Percentiles rank a stretch among this genome's conserved stretches.
These are phyloP conservation scores for Sparassis latifolia DNA, from an alignment of 1,284 basidiomycete genomes.

Conservation along the genomic window DNA sequence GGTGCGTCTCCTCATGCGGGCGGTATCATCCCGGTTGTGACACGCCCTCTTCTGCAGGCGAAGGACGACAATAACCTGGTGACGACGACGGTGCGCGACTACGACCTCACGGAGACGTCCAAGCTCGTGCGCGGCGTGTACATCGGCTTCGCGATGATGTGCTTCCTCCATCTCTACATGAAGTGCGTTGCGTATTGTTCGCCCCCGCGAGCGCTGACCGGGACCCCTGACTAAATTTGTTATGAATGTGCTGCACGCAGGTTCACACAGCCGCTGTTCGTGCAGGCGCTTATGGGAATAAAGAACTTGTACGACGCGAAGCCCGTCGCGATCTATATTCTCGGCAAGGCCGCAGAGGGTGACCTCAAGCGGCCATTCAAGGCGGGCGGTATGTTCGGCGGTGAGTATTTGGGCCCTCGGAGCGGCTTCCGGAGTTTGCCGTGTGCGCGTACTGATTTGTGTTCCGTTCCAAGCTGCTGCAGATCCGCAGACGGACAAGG, in stretches of 20 bases:
- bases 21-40: not conserved
- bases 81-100: constrained; percentile 91
- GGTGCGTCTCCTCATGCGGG: constrained; percentile 31
- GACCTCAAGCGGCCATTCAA: constrained; percentile 93
- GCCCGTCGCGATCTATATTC: constrained; percentile 70
- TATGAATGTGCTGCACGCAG: constrained; percentile 14
- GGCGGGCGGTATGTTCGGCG: constrained; percentile 60
- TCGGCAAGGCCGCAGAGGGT: constrained; percentile 74
- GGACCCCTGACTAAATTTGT: not conserved
- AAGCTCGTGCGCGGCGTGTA: constrained; percentile 81
- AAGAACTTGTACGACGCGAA: constrained; percentile 86
- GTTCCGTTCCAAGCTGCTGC: constrained; percentile 24
- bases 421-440: not conserved
- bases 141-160: constrained; percentile 84
- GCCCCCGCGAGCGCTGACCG: not conserved
- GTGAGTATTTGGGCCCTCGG: constrained; percentile 29
- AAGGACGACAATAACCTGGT: constrained; percentile 75
- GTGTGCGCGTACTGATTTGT: not conserved
- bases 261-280: constrained; percentile 90
- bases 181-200: constrained; percentile 29
- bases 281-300: constrained; percentile 85
- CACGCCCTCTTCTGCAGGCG: constrained; percentile 35
- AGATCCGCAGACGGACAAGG: constrained; percentile 78
- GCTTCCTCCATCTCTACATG: constrained; percentile 82
- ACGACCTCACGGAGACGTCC: constrained; percentile 83